Evolutionary conservation across 2,329 filamentous ascomycete species (phyloP).

Genomic region (Epichloe coenophiala): DNA sequence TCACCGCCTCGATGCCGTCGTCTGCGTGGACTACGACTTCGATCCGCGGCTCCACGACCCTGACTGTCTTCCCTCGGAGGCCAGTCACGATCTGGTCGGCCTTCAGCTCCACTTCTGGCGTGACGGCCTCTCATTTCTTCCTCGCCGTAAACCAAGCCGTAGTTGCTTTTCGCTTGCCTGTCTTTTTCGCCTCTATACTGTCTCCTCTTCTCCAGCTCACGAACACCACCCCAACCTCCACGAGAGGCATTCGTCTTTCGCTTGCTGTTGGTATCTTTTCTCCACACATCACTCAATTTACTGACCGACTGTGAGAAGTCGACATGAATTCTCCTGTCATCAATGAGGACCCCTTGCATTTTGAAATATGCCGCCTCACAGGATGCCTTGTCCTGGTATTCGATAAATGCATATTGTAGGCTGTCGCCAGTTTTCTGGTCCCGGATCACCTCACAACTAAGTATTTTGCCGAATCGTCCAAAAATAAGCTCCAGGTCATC

Average conservation of each 20-base stretch:
- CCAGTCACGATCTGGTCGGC: slow-evolving; percentile 11
- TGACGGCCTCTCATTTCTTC: slow-evolving; percentile 47
- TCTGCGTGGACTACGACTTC: slow-evolving; percentile 26
- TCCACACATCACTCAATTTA: slow-evolving; percentile 81
- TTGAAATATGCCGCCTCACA: slow-evolving; percentile 97
- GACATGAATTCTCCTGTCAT: slow-evolving; percentile 94
- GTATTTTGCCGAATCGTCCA: slow-evolving; percentile 85
- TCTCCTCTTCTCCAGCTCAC: slow-evolving; percentile 73
- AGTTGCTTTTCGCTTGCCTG: slow-evolving; percentile 33
- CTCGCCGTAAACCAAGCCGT: slow-evolving; percentile 72
- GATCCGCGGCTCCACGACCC: slow-evolving; percentile 5
- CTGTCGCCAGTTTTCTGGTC: slow-evolving; percentile 91
- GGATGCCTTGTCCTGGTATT: slow-evolving; percentile 83
- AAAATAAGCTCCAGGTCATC: slow-evolving; percentile 94
- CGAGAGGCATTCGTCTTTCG: slow-evolving; percentile 41
- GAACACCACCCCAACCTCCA: slow-evolving; percentile 85
- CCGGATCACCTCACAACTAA: slow-evolving; percentile 91
- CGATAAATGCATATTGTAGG: slow-evolving; percentile 94
- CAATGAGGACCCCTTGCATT: slow-evolving; percentile 95
- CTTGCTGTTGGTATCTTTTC: slow-evolving; percentile 73
- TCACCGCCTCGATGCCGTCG: slow-evolving; percentile 17
- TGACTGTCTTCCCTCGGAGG: slow-evolving; percentile 2
- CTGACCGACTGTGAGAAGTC: slow-evolving; percentile 94
- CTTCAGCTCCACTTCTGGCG: slow-evolving; percentile 22
- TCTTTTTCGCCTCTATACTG: slow-evolving; percentile 68